Percentiles rank a stretch among this genome's conserved stretches.
phyloP scores from a whole-genome alignment of 2,329 filamentous ascomycete genomes.

The Gliomastix tumulicola region DNA sequence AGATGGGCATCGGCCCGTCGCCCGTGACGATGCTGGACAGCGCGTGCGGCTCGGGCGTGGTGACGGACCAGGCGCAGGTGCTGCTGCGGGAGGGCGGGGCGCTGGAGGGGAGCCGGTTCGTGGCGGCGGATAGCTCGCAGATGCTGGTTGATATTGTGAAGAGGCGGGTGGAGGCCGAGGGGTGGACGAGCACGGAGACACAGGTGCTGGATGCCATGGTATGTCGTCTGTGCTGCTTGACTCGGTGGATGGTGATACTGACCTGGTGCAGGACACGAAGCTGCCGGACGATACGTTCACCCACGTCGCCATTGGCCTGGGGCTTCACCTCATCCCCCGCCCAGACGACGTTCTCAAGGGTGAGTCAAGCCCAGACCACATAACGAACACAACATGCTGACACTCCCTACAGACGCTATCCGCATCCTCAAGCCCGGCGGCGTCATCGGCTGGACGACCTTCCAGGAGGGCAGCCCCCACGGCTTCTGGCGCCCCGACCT shows the following conservation, averaged over 20 bases:
- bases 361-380: conserved; percentile 6
- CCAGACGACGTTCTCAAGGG: conserved; percentile 22
- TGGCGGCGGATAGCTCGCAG: conserved; percentile 40
- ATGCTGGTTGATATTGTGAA: conserved; percentile 31
- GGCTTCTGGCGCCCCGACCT: conserved; percentile 29
- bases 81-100: no score
- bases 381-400: not conserved
- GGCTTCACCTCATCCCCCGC: conserved; percentile 36
- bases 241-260: not conserved
- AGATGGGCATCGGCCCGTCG: conserved; percentile 13
- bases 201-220: conserved; percentile 39
- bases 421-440: conserved; percentile 30
- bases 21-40: conserved; percentile 40
- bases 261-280: conserved; percentile 24
- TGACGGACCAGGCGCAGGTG: conserved; percentile 37
- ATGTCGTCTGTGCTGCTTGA: conserved; percentile 6
- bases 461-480: conserved; percentile 21
- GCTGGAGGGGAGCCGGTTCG: conserved; percentile 31
- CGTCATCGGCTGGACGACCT: conserved; percentile 26
- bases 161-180: conserved; percentile 27
- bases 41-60: conserved; percentile 44
- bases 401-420: conserved; percentile 19
- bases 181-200: conserved; percentile 37
- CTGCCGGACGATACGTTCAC: conserved; percentile 29
- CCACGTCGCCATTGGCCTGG: conserved; percentile 39